Percentiles rank a stretch among this genome's conserved stretches.
These are phyloP conservation scores for Phytophthora litchii DNA, from an alignment of 352 stramenopile genomes.

Conservation along the genomic window DNA sequence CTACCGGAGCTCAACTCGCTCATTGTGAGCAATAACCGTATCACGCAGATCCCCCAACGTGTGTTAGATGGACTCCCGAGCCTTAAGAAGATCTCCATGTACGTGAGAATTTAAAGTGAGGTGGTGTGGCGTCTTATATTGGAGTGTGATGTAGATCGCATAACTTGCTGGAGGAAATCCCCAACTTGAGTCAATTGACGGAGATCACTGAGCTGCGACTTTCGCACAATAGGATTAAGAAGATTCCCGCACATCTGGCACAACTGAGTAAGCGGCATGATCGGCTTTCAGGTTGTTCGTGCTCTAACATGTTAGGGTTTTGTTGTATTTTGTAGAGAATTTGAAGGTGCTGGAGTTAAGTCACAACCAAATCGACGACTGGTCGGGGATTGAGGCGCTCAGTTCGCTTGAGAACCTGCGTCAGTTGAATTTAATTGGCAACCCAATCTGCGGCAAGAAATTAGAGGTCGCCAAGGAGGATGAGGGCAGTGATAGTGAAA, in stretches of 20 bases:
- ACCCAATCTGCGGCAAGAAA: conserved; percentile 71
- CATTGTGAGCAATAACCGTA: conserved; percentile 87
- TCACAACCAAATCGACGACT: conserved; percentile 86
- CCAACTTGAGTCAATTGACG: conserved; percentile 66
- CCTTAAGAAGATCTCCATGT: conserved; percentile 89
- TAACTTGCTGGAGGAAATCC: conserved; percentile 78
- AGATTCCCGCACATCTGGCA: conserved; percentile 59
- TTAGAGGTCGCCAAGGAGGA: conserved; percentile 37
- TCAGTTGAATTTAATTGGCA: conserved; percentile 82
- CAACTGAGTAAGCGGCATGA: conserved; percentile 69
- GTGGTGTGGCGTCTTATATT: conserved; percentile 2
- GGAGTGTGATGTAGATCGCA: conserved; percentile 54
- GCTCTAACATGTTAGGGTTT: conserved; percentile 1
- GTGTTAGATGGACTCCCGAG: conserved; percentile 70
- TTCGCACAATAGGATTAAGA: conserved; percentile 83
- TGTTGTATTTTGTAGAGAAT: conserved; percentile 47
- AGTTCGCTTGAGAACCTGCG: conserved; percentile 66
- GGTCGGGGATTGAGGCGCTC: conserved; percentile 72
- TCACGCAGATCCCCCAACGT: conserved; percentile 63
- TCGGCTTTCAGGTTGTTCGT: background rate
- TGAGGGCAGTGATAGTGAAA: conserved; percentile 17
- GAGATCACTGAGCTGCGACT: conserved; percentile 80
- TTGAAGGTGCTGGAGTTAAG: conserved; percentile 84
- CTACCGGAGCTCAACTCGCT: conserved; percentile 83
- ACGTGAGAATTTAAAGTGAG: conserved; percentile 14